A percentile compares a stretch with the other conserved stretches of the same genome.
Evolutionary conservation across 495 filamentous ascomycete species (phyloP).

Genomic region (Evernia prunastri): DNA sequence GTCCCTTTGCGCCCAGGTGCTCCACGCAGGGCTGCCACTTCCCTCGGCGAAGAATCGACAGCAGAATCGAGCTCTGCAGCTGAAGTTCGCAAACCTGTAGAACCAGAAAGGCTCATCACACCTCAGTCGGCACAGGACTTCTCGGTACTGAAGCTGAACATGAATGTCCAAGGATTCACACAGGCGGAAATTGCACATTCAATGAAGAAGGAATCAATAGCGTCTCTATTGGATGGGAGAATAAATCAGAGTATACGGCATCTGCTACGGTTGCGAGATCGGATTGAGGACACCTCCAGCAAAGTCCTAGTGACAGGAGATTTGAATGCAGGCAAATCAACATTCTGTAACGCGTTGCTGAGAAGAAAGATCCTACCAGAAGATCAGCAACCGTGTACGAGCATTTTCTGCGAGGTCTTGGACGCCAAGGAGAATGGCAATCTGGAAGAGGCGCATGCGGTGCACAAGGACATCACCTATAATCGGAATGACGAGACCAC

Average conservation of each 20-base stretch:
- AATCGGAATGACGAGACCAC: slow-evolving; percentile 88
- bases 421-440: slow-evolving; percentile 85
- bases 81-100: slow-evolving; percentile 48
- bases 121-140: slow-evolving; percentile 95
- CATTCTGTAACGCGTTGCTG: slow-evolving; percentile 93
- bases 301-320: slow-evolving; percentile 98
- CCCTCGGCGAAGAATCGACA: slow-evolving; percentile 49
- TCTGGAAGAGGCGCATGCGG: slow-evolving; percentile 90
- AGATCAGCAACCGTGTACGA: slow-evolving; percentile 98
- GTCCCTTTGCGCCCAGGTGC: slow-evolving; percentile 43
- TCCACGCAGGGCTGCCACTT: slow-evolving; percentile 66
- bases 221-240: slow-evolving; percentile 84
- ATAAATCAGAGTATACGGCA: slow-evolving; percentile 90
- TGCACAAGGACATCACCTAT: slow-evolving; percentile 73
- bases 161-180: slow-evolving; percentile 79
- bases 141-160: slow-evolving; percentile 85
- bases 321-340: slow-evolving; percentile 95
- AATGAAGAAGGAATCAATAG: slow-evolving; percentile 85
- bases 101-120: slow-evolving; percentile 73
- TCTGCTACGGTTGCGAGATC: slow-evolving; percentile 74
- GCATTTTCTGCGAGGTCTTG: slow-evolving; percentile 95
- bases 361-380: slow-evolving; percentile 89
- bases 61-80: slow-evolving; percentile 68
- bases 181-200: slow-evolving; percentile 93
- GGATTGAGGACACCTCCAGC: slow-evolving; percentile 95